Percentiles rank a stretch among this genome's conserved stretches.
Conservation (phyloP, 2,329 filamentous ascomycete species). For the Ilyonectria sp. region DNA sequence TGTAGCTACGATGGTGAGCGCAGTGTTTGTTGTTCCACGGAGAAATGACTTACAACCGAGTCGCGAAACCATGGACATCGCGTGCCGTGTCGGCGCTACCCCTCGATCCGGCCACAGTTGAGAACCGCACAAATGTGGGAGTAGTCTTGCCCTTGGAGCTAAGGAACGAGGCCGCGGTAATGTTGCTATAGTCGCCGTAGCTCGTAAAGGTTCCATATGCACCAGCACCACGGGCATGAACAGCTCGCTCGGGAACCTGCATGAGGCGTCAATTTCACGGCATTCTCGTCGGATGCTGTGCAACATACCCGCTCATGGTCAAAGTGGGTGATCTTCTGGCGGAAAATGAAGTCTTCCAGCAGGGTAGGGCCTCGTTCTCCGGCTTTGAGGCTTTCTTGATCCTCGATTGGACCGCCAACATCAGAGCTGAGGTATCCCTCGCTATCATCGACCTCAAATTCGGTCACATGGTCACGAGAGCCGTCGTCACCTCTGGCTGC, state of each 20-base stretch:
- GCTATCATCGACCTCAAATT: slow-evolving; percentile 67
- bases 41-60: slow-evolving; percentile 53
- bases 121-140: slow-evolving; percentile 79
- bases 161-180: slow-evolving; percentile 79
- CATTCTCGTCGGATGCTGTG: background rate
- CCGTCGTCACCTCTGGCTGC: slow-evolving; percentile 45
- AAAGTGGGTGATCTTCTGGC: slow-evolving; percentile 80
- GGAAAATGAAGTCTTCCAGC: slow-evolving; percentile 80
- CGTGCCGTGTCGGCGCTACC: slow-evolving; percentile 80
- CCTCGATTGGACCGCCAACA: slow-evolving; percentile 77
- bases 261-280: slow-evolving; percentile 31
- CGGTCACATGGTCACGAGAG: slow-evolving; percentile 51
- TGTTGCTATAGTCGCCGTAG: slow-evolving; percentile 76
- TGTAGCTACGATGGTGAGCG: slow-evolving; percentile 62
- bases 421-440: slow-evolving; percentile 74
- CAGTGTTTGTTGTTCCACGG: background rate
- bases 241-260: slow-evolving; percentile 72
- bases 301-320: slow-evolving; percentile 76
- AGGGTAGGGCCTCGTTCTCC: slow-evolving; percentile 77
- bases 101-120: slow-evolving; percentile 78
- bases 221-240: slow-evolving; percentile 79
- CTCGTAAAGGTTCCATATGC: slow-evolving; percentile 81
- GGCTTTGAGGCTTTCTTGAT: slow-evolving; percentile 77
- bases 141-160: slow-evolving; percentile 68
- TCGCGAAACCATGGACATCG: slow-evolving; percentile 81